Percentiles rank a stretch among this genome's conserved stretches.
Conservation (phyloP, 2,329 filamentous ascomycete genomes). For the Colletotrichum acutatum region DNA sequence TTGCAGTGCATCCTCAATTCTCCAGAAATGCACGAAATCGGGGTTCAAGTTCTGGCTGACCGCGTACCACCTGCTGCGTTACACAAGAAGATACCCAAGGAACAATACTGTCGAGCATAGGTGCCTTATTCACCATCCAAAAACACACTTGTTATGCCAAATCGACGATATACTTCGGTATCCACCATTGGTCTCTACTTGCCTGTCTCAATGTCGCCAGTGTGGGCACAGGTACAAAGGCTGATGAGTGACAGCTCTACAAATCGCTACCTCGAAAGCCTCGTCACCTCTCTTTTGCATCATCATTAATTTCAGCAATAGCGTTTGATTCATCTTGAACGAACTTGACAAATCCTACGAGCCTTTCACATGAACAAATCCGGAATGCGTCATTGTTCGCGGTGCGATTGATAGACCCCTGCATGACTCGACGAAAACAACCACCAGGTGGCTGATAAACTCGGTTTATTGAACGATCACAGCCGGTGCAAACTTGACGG, state of each 20-base stretch:
- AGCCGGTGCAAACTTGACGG: slow-evolving; percentile 16
- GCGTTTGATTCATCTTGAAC: neutral
- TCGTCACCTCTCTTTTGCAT: slow-evolving; percentile 8
- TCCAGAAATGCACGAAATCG: neutral
- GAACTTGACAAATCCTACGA: neutral
- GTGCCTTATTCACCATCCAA: neutral
- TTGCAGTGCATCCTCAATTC: neutral
- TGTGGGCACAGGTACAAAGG: neutral
- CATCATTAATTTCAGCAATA: slow-evolving; percentile 2
- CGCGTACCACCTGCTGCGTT: neutral
- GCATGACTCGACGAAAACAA: slow-evolving; percentile 21
- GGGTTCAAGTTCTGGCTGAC: neutral
- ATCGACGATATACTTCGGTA: slow-evolving; percentile 10
- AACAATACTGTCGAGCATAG: neutral
- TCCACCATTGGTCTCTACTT: neutral
- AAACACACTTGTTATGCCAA: slow-evolving; percentile 8
- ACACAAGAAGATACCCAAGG: neutral
- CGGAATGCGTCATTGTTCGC: slow-evolving; percentile 16
- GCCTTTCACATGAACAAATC: neutral
- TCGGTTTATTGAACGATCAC: neutral
- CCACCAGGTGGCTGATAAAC: neutral
- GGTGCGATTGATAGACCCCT: neutral
- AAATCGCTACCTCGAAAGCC: neutral
- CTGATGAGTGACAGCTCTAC: neutral
- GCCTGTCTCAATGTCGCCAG: neutral